phyloP scores from a whole-genome alignment of 1,284 basidiomycete species.

The Ganoderma lingzhi region DNA sequence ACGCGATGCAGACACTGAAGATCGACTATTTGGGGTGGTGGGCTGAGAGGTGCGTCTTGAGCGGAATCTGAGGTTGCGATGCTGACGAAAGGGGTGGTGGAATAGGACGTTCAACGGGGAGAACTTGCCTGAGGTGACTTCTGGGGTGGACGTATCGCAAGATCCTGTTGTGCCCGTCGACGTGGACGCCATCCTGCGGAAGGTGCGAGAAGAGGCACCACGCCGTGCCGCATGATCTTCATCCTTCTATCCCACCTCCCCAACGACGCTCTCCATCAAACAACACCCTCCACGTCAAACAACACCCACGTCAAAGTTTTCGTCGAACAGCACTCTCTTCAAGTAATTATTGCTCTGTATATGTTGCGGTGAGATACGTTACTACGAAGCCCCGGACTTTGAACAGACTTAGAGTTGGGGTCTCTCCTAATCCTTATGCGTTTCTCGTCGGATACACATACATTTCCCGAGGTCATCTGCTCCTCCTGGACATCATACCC shows the following conservation, averaged over 20 bases:
- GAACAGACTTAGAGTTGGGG: background rate
- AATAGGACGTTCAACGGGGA: conserved; percentile 43
- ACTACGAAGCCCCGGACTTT: conserved; percentile 3
- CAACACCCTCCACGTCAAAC: background rate
- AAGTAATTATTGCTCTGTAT: conserved; percentile 10
- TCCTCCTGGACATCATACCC: background rate
- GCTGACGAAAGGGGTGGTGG: background rate
- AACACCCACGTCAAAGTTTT: background rate
- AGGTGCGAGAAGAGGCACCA: conserved; percentile 47
- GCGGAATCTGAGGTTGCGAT: background rate
- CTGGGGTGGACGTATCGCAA: conserved; percentile 41
- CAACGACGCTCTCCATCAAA: background rate
- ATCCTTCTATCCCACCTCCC: background rate
- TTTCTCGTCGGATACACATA: background rate
- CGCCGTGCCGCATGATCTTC: conserved; percentile 19
- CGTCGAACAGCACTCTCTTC: background rate
- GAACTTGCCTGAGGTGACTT: conserved; percentile 49
- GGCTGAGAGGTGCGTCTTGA: conserved; percentile 54
- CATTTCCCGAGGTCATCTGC: background rate
- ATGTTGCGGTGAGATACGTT: background rate
- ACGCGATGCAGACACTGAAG: conserved; percentile 68
- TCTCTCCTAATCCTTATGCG: background rate
- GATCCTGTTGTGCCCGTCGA: conserved; percentile 59
- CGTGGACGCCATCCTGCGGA: conserved; percentile 51
- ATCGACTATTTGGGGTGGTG: conserved; percentile 83